phyloP scores from a whole-genome alignment of 225 moss, liverwort and hornwort species.

The Pleurozium schreberi region DNA sequence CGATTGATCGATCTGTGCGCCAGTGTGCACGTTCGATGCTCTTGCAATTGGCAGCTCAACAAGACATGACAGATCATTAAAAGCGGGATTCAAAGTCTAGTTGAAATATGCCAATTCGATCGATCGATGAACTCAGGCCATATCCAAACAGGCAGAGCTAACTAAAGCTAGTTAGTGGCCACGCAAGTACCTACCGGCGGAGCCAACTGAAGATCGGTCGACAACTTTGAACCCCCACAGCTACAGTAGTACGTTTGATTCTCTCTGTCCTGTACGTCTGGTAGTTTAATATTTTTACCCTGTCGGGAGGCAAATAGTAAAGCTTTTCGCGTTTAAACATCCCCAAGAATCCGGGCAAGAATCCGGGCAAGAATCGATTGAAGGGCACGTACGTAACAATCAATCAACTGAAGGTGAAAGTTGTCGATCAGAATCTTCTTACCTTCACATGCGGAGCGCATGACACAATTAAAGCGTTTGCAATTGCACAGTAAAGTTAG shows the following conservation, averaged over 20 bases:
- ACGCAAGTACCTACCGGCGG: too few relatives aligned
- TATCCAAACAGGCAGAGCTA: not conserved
- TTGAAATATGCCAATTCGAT: not conserved
- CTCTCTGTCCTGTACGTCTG: too few relatives aligned
- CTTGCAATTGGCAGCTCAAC: not conserved
- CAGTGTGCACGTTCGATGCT: not conserved
- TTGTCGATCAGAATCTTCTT: not conserved
- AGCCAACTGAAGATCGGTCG: not conserved
- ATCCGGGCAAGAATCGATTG: not conserved
- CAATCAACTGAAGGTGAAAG: not conserved
- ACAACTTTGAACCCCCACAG: not conserved
- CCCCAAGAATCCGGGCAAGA: not conserved
- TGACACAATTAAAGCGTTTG: not conserved
- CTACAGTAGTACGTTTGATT: too few relatives aligned
- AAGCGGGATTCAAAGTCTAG: not conserved
- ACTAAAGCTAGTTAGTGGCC: too few relatives aligned
- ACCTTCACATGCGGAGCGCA: not conserved
- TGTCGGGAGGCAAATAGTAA: too few relatives aligned
- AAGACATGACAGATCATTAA: not conserved
- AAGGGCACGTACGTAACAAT: not conserved
- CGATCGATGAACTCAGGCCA: not conserved
- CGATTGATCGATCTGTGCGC: too few relatives aligned
- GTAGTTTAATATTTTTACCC: too few relatives aligned
- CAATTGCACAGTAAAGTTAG: not conserved
- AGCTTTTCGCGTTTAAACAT: too few relatives aligned